Evolutionary conservation across 805 yeast species (phyloP), one percentile per base, ranked within the genome.

Genomic region (Myxozyma neotropica): DNA sequence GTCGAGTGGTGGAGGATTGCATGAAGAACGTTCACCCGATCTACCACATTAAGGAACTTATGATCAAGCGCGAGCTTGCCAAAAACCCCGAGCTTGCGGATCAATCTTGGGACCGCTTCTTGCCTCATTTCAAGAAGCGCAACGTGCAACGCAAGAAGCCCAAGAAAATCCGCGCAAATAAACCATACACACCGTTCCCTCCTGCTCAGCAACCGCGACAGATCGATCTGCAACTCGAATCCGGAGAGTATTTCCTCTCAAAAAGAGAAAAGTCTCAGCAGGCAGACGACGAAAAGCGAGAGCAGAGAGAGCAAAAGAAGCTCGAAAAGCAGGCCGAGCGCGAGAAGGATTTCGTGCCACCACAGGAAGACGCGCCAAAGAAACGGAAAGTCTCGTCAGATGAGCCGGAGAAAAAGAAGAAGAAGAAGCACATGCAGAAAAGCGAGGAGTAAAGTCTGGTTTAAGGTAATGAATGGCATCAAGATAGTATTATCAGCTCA

Each of bases 21-120:
- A 94, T 94, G 99, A 84, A 81, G 71, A 94, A 94, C 69, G 81
- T 94, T 13, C 99, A 94, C 73, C 99, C 99, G n/a, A 93, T 94
- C 62, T 94, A 94, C 75, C 93, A 94, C 73, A 93, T 94, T 71
- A 94, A 94, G 48, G 99, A 94, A 74, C 80, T 94, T 63, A 94
- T 94, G 99, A 93, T 94, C 72, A 93, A 92, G 76, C 87, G 94
- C 74, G 99, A 94, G 75, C 80, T 94, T 64, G 89, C 96, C 33
- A 89, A 91, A 77, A 90, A 89, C 70, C 99, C 99, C 10, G 98
- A 94, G 69, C 80, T 94, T 65, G 97, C 96, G 31, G 80, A 89
- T 55, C 98, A 94, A 75, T 97, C 91, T 75, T 94, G 99, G 99
- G 85, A 91, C 26, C 82, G 99, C 74, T 94, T 93, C 74, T 79